Evolutionary conservation across 2,329 filamentous ascomycete species (phyloP), one percentile per base, ranked within the genome.

Genomic region (Clarireedia homoeocarpa): DNA sequence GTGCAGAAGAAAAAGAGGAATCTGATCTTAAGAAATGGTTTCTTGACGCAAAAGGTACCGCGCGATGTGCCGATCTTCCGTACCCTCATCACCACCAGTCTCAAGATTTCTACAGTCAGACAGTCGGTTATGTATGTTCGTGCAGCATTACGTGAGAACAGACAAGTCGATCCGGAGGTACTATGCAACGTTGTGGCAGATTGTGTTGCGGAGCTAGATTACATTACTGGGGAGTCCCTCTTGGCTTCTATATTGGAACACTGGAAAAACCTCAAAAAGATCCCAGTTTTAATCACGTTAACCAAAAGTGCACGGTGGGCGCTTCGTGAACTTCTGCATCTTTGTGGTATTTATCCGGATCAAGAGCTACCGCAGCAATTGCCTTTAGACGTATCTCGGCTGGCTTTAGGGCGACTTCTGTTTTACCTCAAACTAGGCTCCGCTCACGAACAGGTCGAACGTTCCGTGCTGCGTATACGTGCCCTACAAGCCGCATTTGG

Each of bases 31-130:
- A 56, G 61, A 26, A 52, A 50, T 4, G 53, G 51, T 6, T 58
- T 39, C 10, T 42, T 69, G 10, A 38, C 48, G 5, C 49, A 65
- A 49, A 69, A 68, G 47, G 57, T 61, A 14, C 55, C 59, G 7
- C 60, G 66, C 55, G 59, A 62, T 51, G 40, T 55, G 17, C 39
- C 53, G 6, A 61, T 70, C 24, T 69, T 67, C 44, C 61, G 68
- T 54, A 49, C 61, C 4, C 61, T 68, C n/a, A 67, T 68, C 39
- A 48, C 51, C 23, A 65, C 63, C 3, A 60, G 55, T 55, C 57
- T 67, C 12, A 47, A 61, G 10, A 50, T 67, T n/a, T 51, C 59
- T 10, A 62, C 57, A 5, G 55, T 55, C 54, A 45, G 52, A n/a
- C 54, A 53, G 15, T 62, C 66, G 15, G 51, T 65, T 50, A 61